Conservation (phyloP, 2,329 filamentous ascomycete species). For the Cryphonectria naterciae region DNA sequence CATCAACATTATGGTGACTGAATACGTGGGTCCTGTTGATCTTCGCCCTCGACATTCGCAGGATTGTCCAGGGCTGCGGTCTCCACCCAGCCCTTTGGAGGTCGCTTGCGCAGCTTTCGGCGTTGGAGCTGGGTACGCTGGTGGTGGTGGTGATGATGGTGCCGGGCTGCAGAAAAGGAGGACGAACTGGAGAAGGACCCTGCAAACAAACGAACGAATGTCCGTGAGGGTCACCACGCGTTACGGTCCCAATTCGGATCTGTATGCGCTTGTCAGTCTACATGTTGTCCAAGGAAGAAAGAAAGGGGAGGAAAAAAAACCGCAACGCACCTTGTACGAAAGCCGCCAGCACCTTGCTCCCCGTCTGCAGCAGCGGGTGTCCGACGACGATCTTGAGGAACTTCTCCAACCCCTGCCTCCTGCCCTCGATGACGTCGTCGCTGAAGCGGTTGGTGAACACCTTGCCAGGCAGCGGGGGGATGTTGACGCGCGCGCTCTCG, state of each 20-base stretch:
- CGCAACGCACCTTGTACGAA: constrained; percentile 85
- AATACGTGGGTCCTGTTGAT: not conserved
- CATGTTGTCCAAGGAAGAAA: too few relatives aligned
- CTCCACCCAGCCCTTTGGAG: constrained; percentile 38
- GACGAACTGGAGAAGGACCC: constrained; percentile 25
- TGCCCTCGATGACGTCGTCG: constrained; percentile 96
- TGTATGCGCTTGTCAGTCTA: constrained; percentile 37
- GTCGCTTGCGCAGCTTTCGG: constrained; percentile 50
- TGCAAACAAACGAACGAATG: constrained; percentile 38
- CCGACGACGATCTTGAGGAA: constrained; percentile 98
- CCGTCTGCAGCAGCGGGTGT: constrained; percentile 94
- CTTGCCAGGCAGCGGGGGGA: constrained; percentile 93
- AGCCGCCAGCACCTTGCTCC: constrained; percentile 91
- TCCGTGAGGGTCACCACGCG: constrained; percentile 68
- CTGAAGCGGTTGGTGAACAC: constrained; percentile 98
- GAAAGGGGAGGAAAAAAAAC: not conserved
- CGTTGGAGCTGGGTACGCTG: constrained; percentile 35
- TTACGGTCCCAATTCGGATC: constrained; percentile 91
- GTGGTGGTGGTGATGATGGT: constrained; percentile 23
- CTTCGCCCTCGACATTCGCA: constrained; percentile 2
- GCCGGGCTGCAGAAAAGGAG: constrained; percentile 22
- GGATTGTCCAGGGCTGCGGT: constrained; percentile 33
- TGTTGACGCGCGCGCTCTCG: constrained; percentile 90
- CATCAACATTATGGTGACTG: not conserved
- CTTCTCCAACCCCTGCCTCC: constrained; percentile 87